A percentile compares a stretch with the other conserved stretches of the same genome.
phyloP scores from a whole-genome alignment of 2,329 filamentous ascomycete species.

The Scytalidium lignicola region DNA sequence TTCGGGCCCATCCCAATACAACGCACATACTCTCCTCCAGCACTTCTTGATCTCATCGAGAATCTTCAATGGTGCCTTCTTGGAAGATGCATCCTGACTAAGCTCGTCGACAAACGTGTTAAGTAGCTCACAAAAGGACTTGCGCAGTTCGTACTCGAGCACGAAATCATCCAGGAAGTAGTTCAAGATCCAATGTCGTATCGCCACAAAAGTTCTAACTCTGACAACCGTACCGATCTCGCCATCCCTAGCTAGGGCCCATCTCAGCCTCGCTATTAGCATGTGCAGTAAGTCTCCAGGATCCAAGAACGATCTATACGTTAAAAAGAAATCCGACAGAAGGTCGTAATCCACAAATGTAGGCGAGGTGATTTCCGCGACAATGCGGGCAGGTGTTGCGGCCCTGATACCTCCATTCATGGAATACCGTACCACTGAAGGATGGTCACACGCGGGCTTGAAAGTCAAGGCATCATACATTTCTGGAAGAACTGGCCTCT shows the following conservation, averaged over 20 bases:
- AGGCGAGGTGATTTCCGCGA: conserved; percentile 94
- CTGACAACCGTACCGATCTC: conserved; percentile 91
- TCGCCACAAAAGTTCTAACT: conserved; percentile 89
- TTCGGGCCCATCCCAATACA: conserved; percentile 80
- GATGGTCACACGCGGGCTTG: conserved; percentile 73
- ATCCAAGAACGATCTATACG: conserved; percentile 82
- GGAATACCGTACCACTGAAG: conserved; percentile 77
- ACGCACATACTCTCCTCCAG: conserved; percentile 84
- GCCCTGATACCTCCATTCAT: conserved; percentile 72
- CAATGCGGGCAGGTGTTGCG: conserved; percentile 82
- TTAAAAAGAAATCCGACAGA: conserved; percentile 95
- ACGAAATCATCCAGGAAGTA: conserved; percentile 97
- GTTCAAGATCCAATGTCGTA: conserved; percentile 96
- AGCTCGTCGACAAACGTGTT: conserved; percentile 62
- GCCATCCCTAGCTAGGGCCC: conserved; percentile 76
- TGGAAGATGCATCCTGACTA: conserved; percentile 35
- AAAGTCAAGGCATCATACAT: conserved; percentile 81
- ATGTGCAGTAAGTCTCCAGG: conserved; percentile 72
- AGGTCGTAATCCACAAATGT: conserved; percentile 95
- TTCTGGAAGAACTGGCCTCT: conserved; percentile 55
- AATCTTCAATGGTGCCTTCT: conserved; percentile 69
- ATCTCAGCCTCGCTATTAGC: conserved; percentile 77
- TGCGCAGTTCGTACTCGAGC: conserved; percentile 65
- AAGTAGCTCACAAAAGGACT: conserved; percentile 73
- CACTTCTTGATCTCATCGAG: conserved; percentile 93